Percentiles rank a stretch among this genome's conserved stretches.
These are phyloP conservation scores for Nicotiana knightiana DNA, from an alignment of 257 asterid species.

Conservation along the genomic window DNA sequence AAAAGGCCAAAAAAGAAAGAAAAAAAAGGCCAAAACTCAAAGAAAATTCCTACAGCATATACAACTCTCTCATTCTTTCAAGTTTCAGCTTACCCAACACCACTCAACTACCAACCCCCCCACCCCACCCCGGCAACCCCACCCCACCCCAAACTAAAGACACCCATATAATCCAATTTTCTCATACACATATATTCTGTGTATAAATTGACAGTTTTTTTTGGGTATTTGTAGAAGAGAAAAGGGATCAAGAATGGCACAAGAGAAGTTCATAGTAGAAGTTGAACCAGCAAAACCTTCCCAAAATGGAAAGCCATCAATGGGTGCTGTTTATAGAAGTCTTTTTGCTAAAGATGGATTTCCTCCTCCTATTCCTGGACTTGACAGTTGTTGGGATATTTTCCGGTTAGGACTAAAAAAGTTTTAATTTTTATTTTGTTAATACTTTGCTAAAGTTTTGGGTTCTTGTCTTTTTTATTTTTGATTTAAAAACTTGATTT, in stretches of 20 bases:
- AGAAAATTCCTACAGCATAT: too few relatives aligned
- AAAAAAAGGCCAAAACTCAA: too few relatives aligned
- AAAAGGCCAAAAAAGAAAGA: too few relatives aligned
- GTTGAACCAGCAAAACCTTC: conserved; percentile 75
- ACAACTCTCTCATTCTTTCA: too few relatives aligned
- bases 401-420: conserved; percentile 57
- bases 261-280: conserved; percentile 38
- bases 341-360: conserved; percentile 69
- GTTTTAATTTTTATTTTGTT: background rate
- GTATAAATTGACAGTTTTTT: background rate
- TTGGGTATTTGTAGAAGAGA: background rate
- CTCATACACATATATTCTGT: background rate
- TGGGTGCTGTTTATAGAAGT: conserved; percentile 80
- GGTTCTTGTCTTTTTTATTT: conserved; percentile 1
- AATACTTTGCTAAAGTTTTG: background rate
- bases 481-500: background rate
- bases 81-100: too few relatives aligned
- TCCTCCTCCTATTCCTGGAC: conserved; percentile 64
- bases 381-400: conserved; percentile 86
- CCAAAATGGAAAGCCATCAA: conserved; percentile 65
- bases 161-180: background rate
- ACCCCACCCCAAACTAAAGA: too few relatives aligned
- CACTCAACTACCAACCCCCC: background rate
- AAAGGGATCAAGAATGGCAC: conserved; percentile 32
- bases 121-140: too few relatives aligned